phyloP scores from a whole-genome alignment of 2,329 filamentous ascomycete genomes.

The Venturia asperata region DNA sequence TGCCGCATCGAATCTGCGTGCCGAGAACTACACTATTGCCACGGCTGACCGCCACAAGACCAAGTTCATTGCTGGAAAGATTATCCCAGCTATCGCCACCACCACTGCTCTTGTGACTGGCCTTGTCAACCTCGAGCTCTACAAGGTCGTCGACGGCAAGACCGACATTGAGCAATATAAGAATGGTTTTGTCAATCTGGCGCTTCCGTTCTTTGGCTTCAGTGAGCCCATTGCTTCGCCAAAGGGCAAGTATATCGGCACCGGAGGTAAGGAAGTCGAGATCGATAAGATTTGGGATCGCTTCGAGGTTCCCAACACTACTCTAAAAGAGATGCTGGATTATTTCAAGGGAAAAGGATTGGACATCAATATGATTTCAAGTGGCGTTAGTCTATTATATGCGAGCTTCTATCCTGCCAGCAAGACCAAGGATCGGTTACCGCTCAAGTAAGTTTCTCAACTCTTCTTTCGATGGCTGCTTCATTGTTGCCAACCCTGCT shows the following conservation, averaged over 20 bases:
- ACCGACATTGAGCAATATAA: constrained; percentile 97
- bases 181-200: constrained; percentile 96
- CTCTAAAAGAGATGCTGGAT: constrained; percentile 73
- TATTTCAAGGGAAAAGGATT: constrained; percentile 74
- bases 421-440: constrained; percentile 73
- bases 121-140: constrained; percentile 83
- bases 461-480: constrained; percentile 27
- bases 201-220: constrained; percentile 95
- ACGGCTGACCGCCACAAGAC: constrained; percentile 92
- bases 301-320: constrained; percentile 83
- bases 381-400: constrained; percentile 91
- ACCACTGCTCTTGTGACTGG: constrained; percentile 94
- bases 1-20: constrained; percentile 89
- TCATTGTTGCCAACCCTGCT: not conserved
- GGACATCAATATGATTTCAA: constrained; percentile 85
- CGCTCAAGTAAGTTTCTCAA: constrained; percentile 53
- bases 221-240: constrained; percentile 92
- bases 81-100: constrained; percentile 96
- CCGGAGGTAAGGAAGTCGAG: constrained; percentile 65
- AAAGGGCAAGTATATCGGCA: constrained; percentile 82
- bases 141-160: constrained; percentile 96
- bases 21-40: constrained; percentile 96
- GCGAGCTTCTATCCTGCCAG: constrained; percentile 84
- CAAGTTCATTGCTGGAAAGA: constrained; percentile 99
- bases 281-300: constrained; percentile 98